Evolutionary conservation across 2,329 filamentous ascomycete species (phyloP), one percentile per base, ranked within the genome.

Genomic region (Ophiostoma perfectum): DNA sequence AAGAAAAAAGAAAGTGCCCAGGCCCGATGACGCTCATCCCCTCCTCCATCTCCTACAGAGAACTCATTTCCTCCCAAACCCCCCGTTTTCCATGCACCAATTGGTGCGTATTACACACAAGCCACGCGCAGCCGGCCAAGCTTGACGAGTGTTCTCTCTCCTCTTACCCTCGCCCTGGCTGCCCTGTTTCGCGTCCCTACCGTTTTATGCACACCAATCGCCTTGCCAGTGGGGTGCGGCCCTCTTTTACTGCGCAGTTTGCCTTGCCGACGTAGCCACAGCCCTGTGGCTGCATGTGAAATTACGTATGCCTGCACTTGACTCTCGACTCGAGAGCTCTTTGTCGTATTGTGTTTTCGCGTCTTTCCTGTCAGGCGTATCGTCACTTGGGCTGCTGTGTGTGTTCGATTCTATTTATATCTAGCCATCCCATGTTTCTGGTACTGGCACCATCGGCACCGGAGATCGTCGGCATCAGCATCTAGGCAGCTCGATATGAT

Each of bases 231-330:
- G 60, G 38, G 36, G 60, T 41, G n/a, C 39, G 18, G 27, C 12
- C 58, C 58, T 62, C 58, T 63, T 63, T 41, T 63, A 14, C 14
- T 39, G 39, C 14, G 58, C 60, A 63, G 38, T 63, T 63, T 63
- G 60, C 60, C 60, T 63, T 63, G 60, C 39, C 11, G 11, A 16
- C 49, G n/a, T 41, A 42, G 60, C 60, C 60, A 42, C 38, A 63
- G 60, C 60, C 60, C 60, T 63, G 60, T 63, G 60, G 58, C 58
- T 63, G 38, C 39, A 63, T 63, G 60, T 42, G 18, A 18, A 41
- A 63, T 63, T 63, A 63, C 60, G 39, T 63, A 63, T 63, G 60
- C 27, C n/a, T 60, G 38, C 27, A 12, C 55, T 36, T 18, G 27
- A 4, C 14, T 18, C 12, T 14, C 16, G 44, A 11, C 1, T 47